Evolutionary conservation across 805 yeast species (phyloP).

Genomic region (Alloascoidea africana): DNA sequence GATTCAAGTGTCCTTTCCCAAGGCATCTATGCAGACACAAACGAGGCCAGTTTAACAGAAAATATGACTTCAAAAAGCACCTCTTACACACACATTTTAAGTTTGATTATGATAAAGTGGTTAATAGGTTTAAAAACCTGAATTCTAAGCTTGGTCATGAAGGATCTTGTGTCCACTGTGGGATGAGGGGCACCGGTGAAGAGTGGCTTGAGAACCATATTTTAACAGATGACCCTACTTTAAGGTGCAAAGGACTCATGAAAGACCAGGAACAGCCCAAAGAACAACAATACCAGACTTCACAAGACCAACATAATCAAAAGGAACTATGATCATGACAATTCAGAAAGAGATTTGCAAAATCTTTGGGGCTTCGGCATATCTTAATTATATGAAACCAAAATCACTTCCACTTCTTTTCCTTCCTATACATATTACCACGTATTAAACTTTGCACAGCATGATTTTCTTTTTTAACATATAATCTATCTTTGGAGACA

Average conservation of each 20-base stretch:
- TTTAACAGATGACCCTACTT: not conserved
- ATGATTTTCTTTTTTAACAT: too few species aligned
- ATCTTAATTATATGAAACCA: too few species aligned
- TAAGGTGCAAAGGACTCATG: not conserved
- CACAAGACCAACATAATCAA: too few species aligned
- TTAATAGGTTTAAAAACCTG: slow-evolving; percentile 5
- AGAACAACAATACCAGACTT: not conserved
- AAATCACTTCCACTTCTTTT: not conserved
- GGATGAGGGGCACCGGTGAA: slow-evolving; percentile 5
- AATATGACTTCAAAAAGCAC: slow-evolving; percentile 8
- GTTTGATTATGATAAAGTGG: slow-evolving; percentile 6
- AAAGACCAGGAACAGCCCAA: not conserved
- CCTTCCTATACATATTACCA: not conserved
- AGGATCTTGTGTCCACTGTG: slow-evolving; percentile 7
- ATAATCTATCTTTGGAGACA: too few species aligned
- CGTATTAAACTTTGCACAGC: too few species aligned
- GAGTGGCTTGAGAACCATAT: slow-evolving; percentile 8
- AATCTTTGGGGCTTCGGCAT: not conserved
- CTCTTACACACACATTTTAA: slow-evolving; percentile 7
- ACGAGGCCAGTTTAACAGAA: slow-evolving; percentile 8
- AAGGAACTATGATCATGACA: too few species aligned
- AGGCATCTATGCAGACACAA: slow-evolving; percentile 6
- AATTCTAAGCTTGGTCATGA: slow-evolving; percentile 6
- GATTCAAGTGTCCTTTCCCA: slow-evolving; percentile 8
- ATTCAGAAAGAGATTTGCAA: not conserved